phyloP scores from a whole-genome alignment of 2,329 filamentous ascomycete species.

The Aspergillus luchuensis region DNA sequence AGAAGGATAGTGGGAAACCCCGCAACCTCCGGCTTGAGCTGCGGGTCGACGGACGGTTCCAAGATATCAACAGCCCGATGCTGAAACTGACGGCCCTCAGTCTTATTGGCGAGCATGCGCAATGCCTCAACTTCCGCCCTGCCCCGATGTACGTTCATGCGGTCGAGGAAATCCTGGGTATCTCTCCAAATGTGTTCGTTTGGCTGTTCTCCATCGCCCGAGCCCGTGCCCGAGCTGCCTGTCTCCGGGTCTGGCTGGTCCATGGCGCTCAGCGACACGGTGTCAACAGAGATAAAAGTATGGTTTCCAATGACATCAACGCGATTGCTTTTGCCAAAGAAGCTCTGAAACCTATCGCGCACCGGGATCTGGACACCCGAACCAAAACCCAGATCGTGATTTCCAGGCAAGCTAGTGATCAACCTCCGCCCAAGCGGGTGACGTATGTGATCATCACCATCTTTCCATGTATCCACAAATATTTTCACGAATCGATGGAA shows the following conservation, averaged over 20 bases:
- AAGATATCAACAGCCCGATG: constrained; percentile 63
- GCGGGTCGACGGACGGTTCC: constrained; percentile 40
- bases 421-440: constrained; percentile 73
- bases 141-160: constrained; percentile 65
- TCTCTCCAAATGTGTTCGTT: constrained; percentile 70
- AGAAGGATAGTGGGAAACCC: constrained; percentile 87
- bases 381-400: constrained; percentile 93
- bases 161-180: constrained; percentile 72
- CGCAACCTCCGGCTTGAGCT: constrained; percentile 27
- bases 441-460: constrained; percentile 56
- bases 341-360: constrained; percentile 79
- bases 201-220: constrained; percentile 54
- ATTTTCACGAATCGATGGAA: constrained; percentile 84
- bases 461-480: constrained; percentile 72
- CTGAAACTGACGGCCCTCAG: constrained; percentile 56
- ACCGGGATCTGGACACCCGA: constrained; percentile 79
- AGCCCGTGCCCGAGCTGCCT: constrained; percentile 49
- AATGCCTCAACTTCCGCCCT: constrained; percentile 71
- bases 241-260: constrained; percentile 56
- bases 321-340: constrained; percentile 88
- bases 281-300: constrained; percentile 88
- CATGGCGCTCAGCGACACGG: constrained; percentile 80
- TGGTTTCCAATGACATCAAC: constrained; percentile 94
- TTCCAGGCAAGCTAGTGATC: constrained; percentile 84
- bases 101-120: constrained; percentile 63